phyloP scores from a whole-genome alignment of 1,284 basidiomycete species.

The Neonothopanus nambi region DNA sequence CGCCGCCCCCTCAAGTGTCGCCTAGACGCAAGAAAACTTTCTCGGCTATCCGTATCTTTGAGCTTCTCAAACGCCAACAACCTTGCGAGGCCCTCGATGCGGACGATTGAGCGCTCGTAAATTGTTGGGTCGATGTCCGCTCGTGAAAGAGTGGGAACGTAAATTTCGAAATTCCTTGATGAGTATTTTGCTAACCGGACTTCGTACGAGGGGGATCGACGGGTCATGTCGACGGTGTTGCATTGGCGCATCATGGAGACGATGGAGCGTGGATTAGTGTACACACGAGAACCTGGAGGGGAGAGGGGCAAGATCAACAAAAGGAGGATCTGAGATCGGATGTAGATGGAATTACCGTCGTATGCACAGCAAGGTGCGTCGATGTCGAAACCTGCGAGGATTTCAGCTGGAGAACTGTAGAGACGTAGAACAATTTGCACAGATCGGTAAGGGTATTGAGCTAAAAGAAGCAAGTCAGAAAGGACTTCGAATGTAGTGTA shows the following conservation, averaged over 20 bases:
- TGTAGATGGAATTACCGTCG: constrained; percentile 36
- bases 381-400: constrained; percentile 63
- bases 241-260: constrained; percentile 60
- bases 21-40: constrained; percentile 44
- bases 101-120: constrained; percentile 54
- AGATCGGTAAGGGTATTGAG: constrained; percentile 61
- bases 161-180: constrained; percentile 52
- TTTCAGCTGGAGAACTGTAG: constrained; percentile 58
- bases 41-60: constrained; percentile 39
- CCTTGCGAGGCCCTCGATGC: constrained; percentile 56
- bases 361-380: constrained; percentile 59
- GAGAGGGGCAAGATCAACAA: not conserved
- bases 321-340: not conserved
- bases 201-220: constrained; percentile 65
- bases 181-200: constrained; percentile 58
- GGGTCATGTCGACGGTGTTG: constrained; percentile 58
- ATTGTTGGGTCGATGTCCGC: constrained; percentile 59
- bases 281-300: constrained; percentile 44
- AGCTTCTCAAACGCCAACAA: constrained; percentile 60
- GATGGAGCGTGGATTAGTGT: constrained; percentile 56
- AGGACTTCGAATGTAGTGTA: not conserved
- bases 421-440: constrained; percentile 59
- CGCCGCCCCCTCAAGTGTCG: constrained; percentile 48
- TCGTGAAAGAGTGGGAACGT: constrained; percentile 50
- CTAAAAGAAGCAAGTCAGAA: constrained; percentile 25